Conservation (phyloP, 176 grass and related monocot species). For the Stipa capillata region DNA sequence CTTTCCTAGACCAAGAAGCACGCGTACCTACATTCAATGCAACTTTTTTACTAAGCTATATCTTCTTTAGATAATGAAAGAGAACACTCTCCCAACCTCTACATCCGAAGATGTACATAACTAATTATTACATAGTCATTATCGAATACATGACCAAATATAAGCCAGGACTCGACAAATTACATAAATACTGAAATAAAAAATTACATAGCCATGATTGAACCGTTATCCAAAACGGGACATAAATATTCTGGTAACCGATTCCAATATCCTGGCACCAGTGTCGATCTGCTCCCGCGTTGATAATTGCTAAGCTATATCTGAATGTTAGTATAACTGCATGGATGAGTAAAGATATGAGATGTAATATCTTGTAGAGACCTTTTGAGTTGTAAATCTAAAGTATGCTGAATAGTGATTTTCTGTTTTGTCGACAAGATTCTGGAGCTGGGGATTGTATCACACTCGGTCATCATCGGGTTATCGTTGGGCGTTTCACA, state of each 20-base stretch:
- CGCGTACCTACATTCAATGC: background rate
- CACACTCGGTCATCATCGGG: conserved; percentile 77
- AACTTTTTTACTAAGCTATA: background rate
- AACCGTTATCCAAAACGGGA: too few relatives aligned
- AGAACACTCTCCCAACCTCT: too few relatives aligned
- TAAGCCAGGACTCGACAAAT: too few relatives aligned
- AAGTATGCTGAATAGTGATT: background rate
- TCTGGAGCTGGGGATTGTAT: conserved; percentile 85
- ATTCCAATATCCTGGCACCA: too few relatives aligned
- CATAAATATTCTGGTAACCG: too few relatives aligned
- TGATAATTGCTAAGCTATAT: background rate
- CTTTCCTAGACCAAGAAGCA: background rate
- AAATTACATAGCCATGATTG: too few relatives aligned
- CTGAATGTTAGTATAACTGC: background rate
- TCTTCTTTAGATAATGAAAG: too few relatives aligned
- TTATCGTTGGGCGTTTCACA: conserved; percentile 72
- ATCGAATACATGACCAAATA: too few relatives aligned
- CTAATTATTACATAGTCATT: too few relatives aligned
- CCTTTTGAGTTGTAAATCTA: background rate
- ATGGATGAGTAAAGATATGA: background rate
- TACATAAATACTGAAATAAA: too few relatives aligned
- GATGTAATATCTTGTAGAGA: background rate
- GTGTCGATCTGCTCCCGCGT: too few relatives aligned
- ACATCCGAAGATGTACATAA: too few relatives aligned
- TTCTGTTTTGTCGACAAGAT: conserved; percentile 34